phyloP scores from a whole-genome alignment of 176 grass and related monocot genomes.

The Panicum miliaceum region DNA sequence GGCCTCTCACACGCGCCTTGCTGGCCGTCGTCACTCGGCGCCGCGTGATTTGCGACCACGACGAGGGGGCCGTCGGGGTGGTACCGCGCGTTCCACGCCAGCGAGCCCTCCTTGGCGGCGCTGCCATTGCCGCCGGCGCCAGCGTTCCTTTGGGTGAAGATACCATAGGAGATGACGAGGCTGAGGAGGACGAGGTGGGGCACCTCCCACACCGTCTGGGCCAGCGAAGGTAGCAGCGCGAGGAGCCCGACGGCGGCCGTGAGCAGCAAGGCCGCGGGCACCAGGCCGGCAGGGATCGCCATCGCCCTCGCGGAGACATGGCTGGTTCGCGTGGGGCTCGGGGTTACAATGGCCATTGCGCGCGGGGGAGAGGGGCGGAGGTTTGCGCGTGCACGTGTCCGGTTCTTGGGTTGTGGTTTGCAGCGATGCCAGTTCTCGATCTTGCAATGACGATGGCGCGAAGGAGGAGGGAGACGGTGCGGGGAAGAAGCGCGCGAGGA shows the following conservation, averaged over 20 bases:
- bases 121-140: neutral
- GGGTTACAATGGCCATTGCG: constrained; percentile 41
- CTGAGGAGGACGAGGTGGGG: constrained; percentile 73
- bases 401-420: constrained; percentile 26
- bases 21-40: constrained; percentile 15
- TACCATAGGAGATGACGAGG: constrained; percentile 67
- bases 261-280: constrained; percentile 50
- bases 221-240: constrained; percentile 57
- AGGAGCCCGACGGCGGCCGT: constrained; percentile 48
- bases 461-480: no score
- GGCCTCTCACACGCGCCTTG: constrained; percentile 44
- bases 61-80: constrained; percentile 58
- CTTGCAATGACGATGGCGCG: no score
- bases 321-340: neutral
- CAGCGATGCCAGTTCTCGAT: no score
- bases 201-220: constrained; percentile 70
- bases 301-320: neutral
- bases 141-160: constrained; percentile 54
- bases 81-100: constrained; percentile 71
- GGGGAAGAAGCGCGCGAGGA: no score
- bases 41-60: constrained; percentile 48
- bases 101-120: neutral
- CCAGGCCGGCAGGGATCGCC: constrained; percentile 28
- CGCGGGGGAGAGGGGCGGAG: neutral
- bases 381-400: constrained; percentile 18